A percentile compares a stretch with the other conserved stretches of the same genome.
These are phyloP conservation scores for Acephala macrosclerotiorum DNA, from an alignment of 2,329 filamentous ascomycete genomes.

Conservation along the genomic window DNA sequence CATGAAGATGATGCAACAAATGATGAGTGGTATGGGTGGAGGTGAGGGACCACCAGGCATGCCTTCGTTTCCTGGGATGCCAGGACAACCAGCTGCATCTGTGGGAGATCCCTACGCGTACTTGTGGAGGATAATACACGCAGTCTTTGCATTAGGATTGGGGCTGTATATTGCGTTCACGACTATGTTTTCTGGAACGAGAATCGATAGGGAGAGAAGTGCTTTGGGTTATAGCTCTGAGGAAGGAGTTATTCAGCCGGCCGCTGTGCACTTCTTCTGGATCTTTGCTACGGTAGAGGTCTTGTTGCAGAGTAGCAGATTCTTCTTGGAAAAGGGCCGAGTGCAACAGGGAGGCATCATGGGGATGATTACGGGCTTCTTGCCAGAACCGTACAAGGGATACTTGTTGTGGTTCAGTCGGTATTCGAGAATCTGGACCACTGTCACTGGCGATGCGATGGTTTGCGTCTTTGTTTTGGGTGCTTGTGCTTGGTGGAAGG, in stretches of 20 bases:
- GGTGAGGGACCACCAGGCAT: slow-evolving; percentile 42
- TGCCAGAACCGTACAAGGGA: slow-evolving; percentile 69
- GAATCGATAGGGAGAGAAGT: slow-evolving; percentile 61
- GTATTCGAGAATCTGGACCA: slow-evolving; percentile 76
- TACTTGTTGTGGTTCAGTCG: slow-evolving; percentile 67
- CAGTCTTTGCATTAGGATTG: slow-evolving; percentile 72
- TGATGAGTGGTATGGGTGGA: slow-evolving; percentile 61
- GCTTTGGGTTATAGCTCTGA: slow-evolving; percentile 35
- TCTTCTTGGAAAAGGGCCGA: slow-evolving; percentile 69
- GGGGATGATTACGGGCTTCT: slow-evolving; percentile 67
- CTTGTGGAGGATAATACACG: slow-evolving; percentile 78
- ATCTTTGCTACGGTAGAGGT: slow-evolving; percentile 83
- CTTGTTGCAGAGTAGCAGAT: slow-evolving; percentile 73
- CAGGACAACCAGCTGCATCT: slow-evolving; percentile 43
- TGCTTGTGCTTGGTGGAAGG: slow-evolving; percentile 41
- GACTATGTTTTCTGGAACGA: slow-evolving; percentile 73
- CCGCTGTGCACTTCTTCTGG: slow-evolving; percentile 71
- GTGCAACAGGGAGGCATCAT: slow-evolving; percentile 66
- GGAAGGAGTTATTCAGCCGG: slow-evolving; percentile 44
- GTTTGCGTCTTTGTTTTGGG: slow-evolving; percentile 78
- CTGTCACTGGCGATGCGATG: slow-evolving; percentile 76
- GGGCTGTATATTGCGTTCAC: slow-evolving; percentile 74
- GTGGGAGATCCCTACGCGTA: slow-evolving; percentile 53
- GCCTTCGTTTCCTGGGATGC: slow-evolving; percentile 50
- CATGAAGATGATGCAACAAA: slow-evolving; percentile 78